phyloP scores from a whole-genome alignment of 2,329 filamentous ascomycete genomes.

The Pseudogymnoascus sp. region DNA sequence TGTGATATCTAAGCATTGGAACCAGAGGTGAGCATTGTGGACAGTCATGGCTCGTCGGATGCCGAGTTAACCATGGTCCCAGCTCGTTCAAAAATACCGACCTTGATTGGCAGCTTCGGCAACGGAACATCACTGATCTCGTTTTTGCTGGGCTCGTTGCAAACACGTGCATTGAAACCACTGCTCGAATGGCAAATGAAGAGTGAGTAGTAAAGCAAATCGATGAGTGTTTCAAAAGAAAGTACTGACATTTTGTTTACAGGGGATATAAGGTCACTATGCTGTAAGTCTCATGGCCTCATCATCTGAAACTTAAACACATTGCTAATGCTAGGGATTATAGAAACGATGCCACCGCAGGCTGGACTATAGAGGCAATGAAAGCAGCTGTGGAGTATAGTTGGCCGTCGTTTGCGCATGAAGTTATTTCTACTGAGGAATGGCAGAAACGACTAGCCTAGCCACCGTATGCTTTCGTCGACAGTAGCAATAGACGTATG shows the following conservation, averaged over 20 bases:
- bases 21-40: slow-evolving; percentile 19
- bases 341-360: slow-evolving; percentile 20
- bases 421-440: slow-evolving; percentile 14
- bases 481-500: not conserved
- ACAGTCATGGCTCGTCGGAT: not conserved
- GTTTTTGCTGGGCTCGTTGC: slow-evolving; percentile 26
- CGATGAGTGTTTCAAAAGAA: not conserved
- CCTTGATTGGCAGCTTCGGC: slow-evolving; percentile 28
- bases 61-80: not conserved
- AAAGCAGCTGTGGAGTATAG: slow-evolving; percentile 22
- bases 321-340: not conserved
- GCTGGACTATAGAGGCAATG: slow-evolving; percentile 18
- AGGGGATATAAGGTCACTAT: slow-evolving; percentile 23
- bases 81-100: slow-evolving; percentile 30
- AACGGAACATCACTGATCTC: slow-evolving; percentile 27
- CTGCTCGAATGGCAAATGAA: slow-evolving; percentile 29
- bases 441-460: not conserved
- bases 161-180: slow-evolving; percentile 30
- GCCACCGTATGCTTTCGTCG: not conserved
- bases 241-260: slow-evolving; percentile 8
- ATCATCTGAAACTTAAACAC: not conserved
- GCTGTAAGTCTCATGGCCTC: slow-evolving; percentile 14
- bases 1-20: slow-evolving; percentile 29
- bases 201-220: slow-evolving; percentile 18
- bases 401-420: slow-evolving; percentile 23